Base-by-base conservation (phyloP, 164 flowering plant genomes). In the Taxillus chinensis region DNA sequence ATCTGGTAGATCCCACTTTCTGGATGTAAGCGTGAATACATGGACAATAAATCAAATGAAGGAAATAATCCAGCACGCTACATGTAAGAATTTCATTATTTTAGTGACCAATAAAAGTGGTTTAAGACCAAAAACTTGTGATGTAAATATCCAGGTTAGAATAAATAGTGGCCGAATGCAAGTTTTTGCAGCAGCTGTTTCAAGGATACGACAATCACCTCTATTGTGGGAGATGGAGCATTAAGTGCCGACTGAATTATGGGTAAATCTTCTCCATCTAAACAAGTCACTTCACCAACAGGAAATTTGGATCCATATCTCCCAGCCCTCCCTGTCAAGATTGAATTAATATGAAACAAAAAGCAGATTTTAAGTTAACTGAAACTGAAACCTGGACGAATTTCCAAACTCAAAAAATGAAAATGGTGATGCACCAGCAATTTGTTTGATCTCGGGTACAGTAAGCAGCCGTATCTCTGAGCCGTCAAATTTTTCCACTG, bases 21-120 rank as follows among this genome's bases (percentile, higher is more conserved):
- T 46, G 83, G 86, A 71, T 84, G 82, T 45, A 75, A 59, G 59
- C 86, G 83, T 53, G 98, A 93, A 72, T 85, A 88, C 83, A 86
- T 72, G 39, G 49, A 73, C 76, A 93, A 73, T 52, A 88, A 89
- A 66, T 93, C 98, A 68, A 70, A 90, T 57, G 78, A 78, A 39
- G 98, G 98, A 74, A 93, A 82, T 50, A 93, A 68, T 54, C 98
- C 98, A 68, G 98, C 97, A 66, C 74, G 71, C 98, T 93, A 90
- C 80, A 82, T 40, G 42, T 39, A 68, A 10, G 37, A 57, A 57
- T 40, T 38, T 11, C 51, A 48, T 9, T 13, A 60, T 17, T 63
- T 71, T 46, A 75, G 64, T 45, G 48, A 59, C 62, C 49, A 41
- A 63, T 14, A 59, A 16, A 9, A 41, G 2, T 56, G 60, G 11